phyloP scores from a whole-genome alignment of 176 grass and related monocot genomes.

The Cenchrus purpureus region DNA sequence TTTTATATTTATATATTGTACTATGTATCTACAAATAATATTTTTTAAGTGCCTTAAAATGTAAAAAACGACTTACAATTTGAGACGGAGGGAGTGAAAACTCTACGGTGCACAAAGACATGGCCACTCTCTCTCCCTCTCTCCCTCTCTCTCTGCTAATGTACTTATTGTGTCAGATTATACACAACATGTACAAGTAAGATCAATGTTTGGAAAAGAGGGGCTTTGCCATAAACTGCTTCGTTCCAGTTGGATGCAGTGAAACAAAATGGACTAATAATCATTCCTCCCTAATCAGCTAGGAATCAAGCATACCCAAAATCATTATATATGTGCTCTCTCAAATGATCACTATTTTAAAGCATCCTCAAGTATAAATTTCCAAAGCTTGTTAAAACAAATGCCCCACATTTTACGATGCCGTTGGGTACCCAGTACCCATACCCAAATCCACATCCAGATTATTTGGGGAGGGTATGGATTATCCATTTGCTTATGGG shows the following conservation, averaged over 20 bases:
- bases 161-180: constrained; percentile 1
- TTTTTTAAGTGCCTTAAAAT: no score
- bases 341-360: neutral
- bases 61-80: no score
- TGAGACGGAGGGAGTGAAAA: no score
- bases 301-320: neutral
- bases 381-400: neutral
- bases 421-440: no score
- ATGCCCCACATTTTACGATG: neutral
- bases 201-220: neutral
- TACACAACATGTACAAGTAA: neutral
- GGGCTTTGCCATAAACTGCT: neutral
- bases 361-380: neutral
- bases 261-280: neutral
- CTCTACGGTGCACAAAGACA: neutral
- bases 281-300: neutral
- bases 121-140: neutral
- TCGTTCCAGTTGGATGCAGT: neutral
- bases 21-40: no score
- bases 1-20: no score
- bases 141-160: neutral
- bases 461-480: no score
- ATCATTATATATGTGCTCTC: neutral
- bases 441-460: no score
- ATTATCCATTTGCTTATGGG: no score